phyloP scores from a whole-genome alignment of 179 eudicot species.

The Gypsophila paniculata region DNA sequence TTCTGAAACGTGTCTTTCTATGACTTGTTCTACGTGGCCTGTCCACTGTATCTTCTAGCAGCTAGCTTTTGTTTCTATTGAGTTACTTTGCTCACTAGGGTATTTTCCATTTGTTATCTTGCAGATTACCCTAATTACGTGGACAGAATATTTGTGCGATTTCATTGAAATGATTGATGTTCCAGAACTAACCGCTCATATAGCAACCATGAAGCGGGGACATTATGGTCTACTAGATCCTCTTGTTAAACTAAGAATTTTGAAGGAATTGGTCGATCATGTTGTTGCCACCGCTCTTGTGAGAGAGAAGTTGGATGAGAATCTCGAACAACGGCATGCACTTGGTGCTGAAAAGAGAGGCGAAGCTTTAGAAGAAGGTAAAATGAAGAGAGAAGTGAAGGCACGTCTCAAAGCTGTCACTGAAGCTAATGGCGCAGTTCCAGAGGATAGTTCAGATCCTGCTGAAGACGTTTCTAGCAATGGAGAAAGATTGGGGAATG shows the following conservation, averaged over 20 bases:
- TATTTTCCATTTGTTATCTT: constrained; percentile 8
- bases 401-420: constrained; percentile 54
- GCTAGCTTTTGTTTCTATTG: background rate
- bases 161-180: constrained; percentile 59
- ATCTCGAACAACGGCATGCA: constrained; percentile 66
- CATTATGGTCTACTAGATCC: constrained; percentile 79
- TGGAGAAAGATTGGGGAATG: constrained; percentile 39
- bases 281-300: constrained; percentile 46
- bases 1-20: background rate
- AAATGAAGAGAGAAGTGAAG: constrained; percentile 75
- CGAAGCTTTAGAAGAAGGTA: constrained; percentile 83
- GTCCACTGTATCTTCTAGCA: background rate
- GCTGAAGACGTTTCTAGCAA: constrained; percentile 30
- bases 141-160: constrained; percentile 87
- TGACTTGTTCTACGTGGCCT: background rate
- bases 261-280: constrained; percentile 54
- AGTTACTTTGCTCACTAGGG: constrained; percentile 7
- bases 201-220: constrained; percentile 76
- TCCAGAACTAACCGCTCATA: constrained; percentile 42
- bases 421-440: constrained; percentile 37
- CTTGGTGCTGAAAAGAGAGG: constrained; percentile 70
- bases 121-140: constrained; percentile 75
- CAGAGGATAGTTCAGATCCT: constrained; percentile 28
- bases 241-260: constrained; percentile 57
- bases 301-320: constrained; percentile 70